Evolutionary conservation across 2,329 filamentous ascomycete genomes (phyloP).

Genomic region (Alternaria sp.): DNA sequence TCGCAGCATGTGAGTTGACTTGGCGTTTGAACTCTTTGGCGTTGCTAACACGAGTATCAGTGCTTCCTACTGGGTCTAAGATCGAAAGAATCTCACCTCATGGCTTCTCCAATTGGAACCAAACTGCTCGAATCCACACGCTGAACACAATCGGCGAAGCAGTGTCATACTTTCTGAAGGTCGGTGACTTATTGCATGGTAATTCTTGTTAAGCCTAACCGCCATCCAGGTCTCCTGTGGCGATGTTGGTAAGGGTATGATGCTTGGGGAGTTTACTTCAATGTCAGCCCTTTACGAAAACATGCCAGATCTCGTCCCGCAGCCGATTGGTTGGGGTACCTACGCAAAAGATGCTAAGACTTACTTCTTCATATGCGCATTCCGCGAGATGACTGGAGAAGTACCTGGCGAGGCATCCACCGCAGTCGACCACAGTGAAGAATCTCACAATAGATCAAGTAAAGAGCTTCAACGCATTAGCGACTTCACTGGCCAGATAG

Average conservation of each 20-base stretch:
- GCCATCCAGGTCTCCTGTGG: background rate
- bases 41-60: background rate
- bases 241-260: background rate
- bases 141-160: background rate
- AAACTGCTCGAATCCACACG: background rate
- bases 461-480: background rate
- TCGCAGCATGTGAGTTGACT: background rate
- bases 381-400: background rate
- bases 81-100: background rate
- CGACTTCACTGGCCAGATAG: background rate
- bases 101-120: background rate
- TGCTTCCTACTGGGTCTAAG: background rate
- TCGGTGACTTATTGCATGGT: background rate
- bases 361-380: background rate
- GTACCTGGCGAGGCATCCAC: background rate
- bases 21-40: too few species aligned
- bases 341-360: background rate
- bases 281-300: background rate
- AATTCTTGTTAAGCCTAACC: background rate
- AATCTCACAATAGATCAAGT: background rate
- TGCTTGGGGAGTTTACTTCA: background rate
- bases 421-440: background rate
- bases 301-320: background rate
- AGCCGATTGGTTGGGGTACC: background rate
- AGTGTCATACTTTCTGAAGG: background rate